phyloP scores from a whole-genome alignment of 371 early-diverging fungal species.

The Mucor plumbeus region DNA sequence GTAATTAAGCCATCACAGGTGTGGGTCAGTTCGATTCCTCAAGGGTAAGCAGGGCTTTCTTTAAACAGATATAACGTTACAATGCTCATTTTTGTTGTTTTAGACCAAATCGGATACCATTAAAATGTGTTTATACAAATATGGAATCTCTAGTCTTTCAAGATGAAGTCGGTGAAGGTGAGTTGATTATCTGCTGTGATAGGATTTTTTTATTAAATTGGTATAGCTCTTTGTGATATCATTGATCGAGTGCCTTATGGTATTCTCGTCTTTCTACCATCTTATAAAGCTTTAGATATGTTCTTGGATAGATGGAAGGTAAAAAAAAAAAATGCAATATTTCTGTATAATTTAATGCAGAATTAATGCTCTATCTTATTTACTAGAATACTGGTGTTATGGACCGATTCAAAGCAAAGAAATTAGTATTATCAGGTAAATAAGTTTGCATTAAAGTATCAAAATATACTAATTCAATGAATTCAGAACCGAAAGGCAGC shows the following conservation, averaged over 20 bases:
- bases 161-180: constrained; percentile 70
- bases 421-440: constrained; percentile 40
- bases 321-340: neutral
- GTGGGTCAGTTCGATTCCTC: constrained; percentile 51
- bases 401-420: constrained; percentile 33
- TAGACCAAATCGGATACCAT: constrained; percentile 43
- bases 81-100: neutral
- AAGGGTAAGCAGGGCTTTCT: constrained; percentile 35
- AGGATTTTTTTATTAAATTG: neutral
- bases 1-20: constrained; percentile 63
- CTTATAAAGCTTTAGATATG: constrained; percentile 60
- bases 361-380: neutral
- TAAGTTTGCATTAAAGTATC: neutral
- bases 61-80: neutral
- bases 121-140: constrained; percentile 60
- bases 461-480: neutral
- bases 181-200: neutral
- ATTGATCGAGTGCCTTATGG: constrained; percentile 61
- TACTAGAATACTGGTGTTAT: constrained; percentile 43
- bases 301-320: constrained; percentile 58
- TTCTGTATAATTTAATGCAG: neutral
- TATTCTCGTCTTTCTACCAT: constrained; percentile 68
- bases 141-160: constrained; percentile 63
- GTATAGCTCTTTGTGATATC: constrained; percentile 52
- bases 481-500: constrained; percentile 53